Conservation (phyloP, 345 rosid species). For the Salix koriyanagi region DNA sequence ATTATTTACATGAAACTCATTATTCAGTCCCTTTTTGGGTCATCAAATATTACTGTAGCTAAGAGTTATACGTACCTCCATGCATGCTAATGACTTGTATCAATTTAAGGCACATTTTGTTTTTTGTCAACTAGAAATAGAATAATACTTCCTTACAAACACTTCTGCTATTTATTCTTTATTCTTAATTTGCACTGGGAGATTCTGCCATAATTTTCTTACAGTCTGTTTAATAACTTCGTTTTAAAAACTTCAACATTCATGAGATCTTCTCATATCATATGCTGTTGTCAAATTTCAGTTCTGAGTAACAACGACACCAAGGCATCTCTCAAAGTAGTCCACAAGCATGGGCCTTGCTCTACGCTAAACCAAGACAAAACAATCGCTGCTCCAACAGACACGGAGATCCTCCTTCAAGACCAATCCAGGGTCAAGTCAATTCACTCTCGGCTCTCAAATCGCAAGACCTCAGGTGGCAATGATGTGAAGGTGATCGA, state of each 20-base stretch:
- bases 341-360: conserved; percentile 76
- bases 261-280: no score
- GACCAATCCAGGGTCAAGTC: conserved; percentile 64
- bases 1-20: background rate
- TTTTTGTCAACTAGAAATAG: no score
- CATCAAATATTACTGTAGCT: no score
- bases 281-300: background rate
- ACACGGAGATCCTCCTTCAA: conserved; percentile 40
- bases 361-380: conserved; percentile 11
- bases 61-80: no score
- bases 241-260: no score
- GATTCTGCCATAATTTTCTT: no score
- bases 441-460: conserved; percentile 46
- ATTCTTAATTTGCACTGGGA: no score
- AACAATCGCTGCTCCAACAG: conserved; percentile 26
- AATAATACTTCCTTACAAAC: no score
- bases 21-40: background rate
- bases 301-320: conserved; percentile 1
- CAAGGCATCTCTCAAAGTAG: conserved; percentile 49
- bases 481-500: conserved; percentile 22
- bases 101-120: no score
- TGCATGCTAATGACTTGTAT: no score
- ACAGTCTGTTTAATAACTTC: no score
- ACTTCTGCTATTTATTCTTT: no score
- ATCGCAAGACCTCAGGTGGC: background rate